Percentiles rank a stretch among this genome's conserved stretches.
phyloP scores from a whole-genome alignment of 148 eudicot species.

The Arctostaphylos glauca region DNA sequence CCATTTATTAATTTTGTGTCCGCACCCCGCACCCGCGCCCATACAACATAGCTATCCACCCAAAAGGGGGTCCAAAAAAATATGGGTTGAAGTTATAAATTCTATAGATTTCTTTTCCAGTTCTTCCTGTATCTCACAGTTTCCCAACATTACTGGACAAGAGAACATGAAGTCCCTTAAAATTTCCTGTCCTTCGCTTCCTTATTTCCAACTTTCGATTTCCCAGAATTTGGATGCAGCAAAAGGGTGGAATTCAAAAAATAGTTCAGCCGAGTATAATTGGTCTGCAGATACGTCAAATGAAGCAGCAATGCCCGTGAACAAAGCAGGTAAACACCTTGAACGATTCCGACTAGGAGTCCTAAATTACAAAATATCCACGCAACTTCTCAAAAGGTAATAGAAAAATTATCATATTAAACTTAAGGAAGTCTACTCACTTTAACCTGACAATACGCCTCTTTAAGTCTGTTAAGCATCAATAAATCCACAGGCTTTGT shows the following conservation, averaged over 20 bases:
- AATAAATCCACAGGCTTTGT: conserved; percentile 79
- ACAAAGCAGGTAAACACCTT: neutral
- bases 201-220: neutral
- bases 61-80: neutral
- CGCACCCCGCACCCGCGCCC: no score
- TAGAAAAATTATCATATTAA: neutral
- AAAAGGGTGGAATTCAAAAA: neutral
- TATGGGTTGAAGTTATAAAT: neutral
- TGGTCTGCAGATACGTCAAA: no score
- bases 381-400: neutral
- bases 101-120: neutral
- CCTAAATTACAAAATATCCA: neutral
- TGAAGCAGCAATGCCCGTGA: neutral
- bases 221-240: neutral
- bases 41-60: neutral
- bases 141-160: neutral
- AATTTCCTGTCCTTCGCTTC: neutral
- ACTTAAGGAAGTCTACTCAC: conserved; percentile 38
- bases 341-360: neutral
- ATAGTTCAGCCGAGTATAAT: neutral
- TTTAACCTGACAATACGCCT: conserved; percentile 78
- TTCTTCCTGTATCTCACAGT: neutral
- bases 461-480: conserved; percentile 89
- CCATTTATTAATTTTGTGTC: no score
- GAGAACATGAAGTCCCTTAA: neutral